Conservation (phyloP, 1,284 basidiomycete species). For the Apiotrichum mycotoxinovorans region DNA sequence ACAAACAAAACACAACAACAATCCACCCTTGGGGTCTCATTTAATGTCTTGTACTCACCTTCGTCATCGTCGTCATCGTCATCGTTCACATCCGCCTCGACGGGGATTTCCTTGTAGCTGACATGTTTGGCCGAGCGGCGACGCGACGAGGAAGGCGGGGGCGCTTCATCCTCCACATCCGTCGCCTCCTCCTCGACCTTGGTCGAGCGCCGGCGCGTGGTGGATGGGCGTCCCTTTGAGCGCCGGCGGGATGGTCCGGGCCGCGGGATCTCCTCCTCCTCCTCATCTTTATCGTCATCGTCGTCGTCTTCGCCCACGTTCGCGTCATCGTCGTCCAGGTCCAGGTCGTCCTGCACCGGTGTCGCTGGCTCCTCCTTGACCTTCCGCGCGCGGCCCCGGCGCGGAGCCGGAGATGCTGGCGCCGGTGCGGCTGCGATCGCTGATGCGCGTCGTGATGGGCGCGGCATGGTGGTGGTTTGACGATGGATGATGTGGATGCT, state of each 20-base stretch:
- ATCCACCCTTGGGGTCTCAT: not conserved
- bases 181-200: slow-evolving; percentile 12
- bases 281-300: slow-evolving; percentile 19
- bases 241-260: slow-evolving; percentile 10
- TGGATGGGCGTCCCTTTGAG: not conserved
- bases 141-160: slow-evolving; percentile 12
- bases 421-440: slow-evolving; percentile 7
- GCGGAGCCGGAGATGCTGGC: not conserved
- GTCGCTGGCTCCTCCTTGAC: slow-evolving; percentile 12
- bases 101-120: slow-evolving; percentile 26
- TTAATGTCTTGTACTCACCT: not conserved
- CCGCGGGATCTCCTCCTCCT: not conserved
- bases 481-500: not conserved
- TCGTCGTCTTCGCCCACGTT: slow-evolving; percentile 13
- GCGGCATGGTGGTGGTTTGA: slow-evolving; percentile 10
- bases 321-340: slow-evolving; percentile 13
- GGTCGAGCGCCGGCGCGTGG: not conserved
- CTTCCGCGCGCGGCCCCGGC: slow-evolving; percentile 7
- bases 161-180: slow-evolving; percentile 20
- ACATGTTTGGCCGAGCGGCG: slow-evolving; percentile 24
- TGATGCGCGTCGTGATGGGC: slow-evolving; percentile 11
- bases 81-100: slow-evolving; percentile 13
- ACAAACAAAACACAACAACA: not conserved
- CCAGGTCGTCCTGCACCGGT: not conserved
- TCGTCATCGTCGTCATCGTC: slow-evolving; percentile 21